These are phyloP conservation scores for Starmerella sirachaensis DNA, from an alignment of 805 yeast species.

Conservation along the genomic window DNA sequence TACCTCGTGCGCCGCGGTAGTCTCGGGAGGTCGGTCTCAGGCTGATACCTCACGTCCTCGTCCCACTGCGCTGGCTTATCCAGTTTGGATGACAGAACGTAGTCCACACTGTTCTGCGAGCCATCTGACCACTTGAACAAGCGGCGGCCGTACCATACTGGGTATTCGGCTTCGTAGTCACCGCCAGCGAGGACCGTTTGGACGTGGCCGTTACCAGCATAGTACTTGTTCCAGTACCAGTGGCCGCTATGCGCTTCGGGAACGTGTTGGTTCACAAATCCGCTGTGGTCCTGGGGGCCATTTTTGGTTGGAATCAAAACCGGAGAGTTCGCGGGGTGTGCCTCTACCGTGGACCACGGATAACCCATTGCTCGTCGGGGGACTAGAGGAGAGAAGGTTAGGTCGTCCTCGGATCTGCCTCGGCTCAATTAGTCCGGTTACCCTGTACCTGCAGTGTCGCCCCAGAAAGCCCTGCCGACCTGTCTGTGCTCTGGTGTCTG, in stretches of 20 bases:
- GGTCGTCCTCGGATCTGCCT: no score
- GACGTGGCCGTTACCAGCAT: constrained; percentile 55
- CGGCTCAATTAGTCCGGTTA: no score
- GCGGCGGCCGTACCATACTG: constrained; percentile 67
- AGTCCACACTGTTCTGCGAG: constrained; percentile 65
- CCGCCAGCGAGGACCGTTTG: constrained; percentile 67
- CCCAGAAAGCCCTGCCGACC: no score
- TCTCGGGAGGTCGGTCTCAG: constrained; percentile 26
- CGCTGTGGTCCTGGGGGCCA: constrained; percentile 8
- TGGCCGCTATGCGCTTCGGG: constrained; percentile 40
- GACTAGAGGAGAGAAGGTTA: no score
- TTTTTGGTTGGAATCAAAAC: constrained; percentile 6
- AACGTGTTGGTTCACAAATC: constrained; percentile 29
- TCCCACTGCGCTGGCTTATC: constrained; percentile 29
- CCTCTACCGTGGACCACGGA: constrained; percentile 17
- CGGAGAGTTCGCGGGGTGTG: constrained; percentile 14
- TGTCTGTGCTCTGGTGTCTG: no score
- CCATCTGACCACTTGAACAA: constrained; percentile 53
- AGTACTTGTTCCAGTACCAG: constrained; percentile 48
- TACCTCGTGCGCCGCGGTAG: constrained; percentile 46
- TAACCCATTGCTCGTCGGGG: not conserved
- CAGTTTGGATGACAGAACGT: constrained; percentile 37
- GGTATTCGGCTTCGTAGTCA: constrained; percentile 39
- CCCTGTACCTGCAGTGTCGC: no score
- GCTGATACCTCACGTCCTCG: constrained; percentile 24